Evolutionary conservation across 306 rosid species (phyloP).

Genomic region (Oemleria cerasiformis): DNA sequence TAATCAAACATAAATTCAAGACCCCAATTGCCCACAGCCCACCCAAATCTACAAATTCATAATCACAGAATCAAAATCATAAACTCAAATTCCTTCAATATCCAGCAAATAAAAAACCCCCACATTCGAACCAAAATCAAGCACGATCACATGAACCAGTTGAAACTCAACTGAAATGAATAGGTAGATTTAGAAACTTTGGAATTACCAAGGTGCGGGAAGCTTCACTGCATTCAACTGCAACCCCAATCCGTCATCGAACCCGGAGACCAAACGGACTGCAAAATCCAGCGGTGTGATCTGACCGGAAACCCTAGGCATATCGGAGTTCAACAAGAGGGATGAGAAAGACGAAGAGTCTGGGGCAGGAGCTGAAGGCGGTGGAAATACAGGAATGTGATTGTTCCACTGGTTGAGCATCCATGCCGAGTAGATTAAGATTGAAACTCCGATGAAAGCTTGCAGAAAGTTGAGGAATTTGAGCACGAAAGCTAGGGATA

Average conservation of each 20-base stretch:
- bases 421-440: conserved; percentile 76
- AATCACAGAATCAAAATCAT: neutral
- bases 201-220: conserved; percentile 75
- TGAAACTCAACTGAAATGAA: neutral
- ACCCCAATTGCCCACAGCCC: neutral
- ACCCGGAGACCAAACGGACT: conserved; percentile 33
- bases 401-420: conserved; percentile 77
- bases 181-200: neutral
- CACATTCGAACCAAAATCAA: neutral
- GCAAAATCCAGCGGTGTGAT: conserved; percentile 28
- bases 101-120: neutral
- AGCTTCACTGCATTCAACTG: conserved; percentile 46
- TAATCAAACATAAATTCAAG: neutral
- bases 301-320: conserved; percentile 21
- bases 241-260: conserved; percentile 27
- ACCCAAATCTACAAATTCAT: neutral
- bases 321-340: conserved; percentile 21
- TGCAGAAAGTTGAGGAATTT: conserved; percentile 77
- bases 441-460: conserved; percentile 74
- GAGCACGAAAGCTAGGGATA: conserved; percentile 68
- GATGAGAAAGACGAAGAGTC: conserved; percentile 30
- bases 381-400: conserved; percentile 49
- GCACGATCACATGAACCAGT: neutral
- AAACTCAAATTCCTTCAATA: conserved; percentile 5
- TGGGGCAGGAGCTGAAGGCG: conserved; percentile 42